These are phyloP conservation scores for Wallacemonas sp. DNA, from an alignment of 208 protist species.

Conservation along the genomic window DNA sequence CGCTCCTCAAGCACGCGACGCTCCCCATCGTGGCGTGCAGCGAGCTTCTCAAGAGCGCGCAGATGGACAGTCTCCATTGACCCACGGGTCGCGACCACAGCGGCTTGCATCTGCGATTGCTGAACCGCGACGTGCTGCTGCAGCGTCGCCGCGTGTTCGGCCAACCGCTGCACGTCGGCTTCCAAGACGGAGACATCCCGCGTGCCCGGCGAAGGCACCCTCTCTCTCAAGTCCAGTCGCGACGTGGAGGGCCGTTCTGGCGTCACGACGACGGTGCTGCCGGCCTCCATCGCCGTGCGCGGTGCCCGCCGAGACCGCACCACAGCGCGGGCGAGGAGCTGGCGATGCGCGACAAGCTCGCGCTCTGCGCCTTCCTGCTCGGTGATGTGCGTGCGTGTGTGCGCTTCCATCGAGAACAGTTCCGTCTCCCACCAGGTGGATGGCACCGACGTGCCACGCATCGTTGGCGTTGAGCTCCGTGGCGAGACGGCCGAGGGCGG, in stretches of 20 bases:
- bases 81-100: slow-evolving; percentile 7
- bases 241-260: too few relatives aligned
- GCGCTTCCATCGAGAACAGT: not conserved
- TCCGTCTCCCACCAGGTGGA: not conserved
- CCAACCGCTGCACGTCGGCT: not conserved
- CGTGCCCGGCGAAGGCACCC: too few relatives aligned
- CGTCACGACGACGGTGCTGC: too few relatives aligned
- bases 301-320: too few relatives aligned
- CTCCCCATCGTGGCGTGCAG: slow-evolving; percentile 21
- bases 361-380: slow-evolving; percentile 22
- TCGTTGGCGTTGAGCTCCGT: too few relatives aligned
- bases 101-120: not conserved
- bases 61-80: slow-evolving; percentile 16
- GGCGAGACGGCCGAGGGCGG: too few relatives aligned
- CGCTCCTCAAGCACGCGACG: slow-evolving; percentile 6
- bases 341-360: slow-evolving; percentile 4
- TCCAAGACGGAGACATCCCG: not conserved
- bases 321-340: not conserved
- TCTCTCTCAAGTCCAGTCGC: too few relatives aligned
- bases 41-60: slow-evolving; percentile 15
- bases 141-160: slow-evolving; percentile 9
- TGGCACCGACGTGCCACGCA: too few relatives aligned
- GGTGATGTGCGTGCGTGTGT: slow-evolving; percentile 4
- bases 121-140: slow-evolving; percentile 2
- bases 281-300: too few relatives aligned